phyloP scores from a whole-genome alignment of 169 alveolate genomes.

The Plasmodium blacklocki region DNA sequence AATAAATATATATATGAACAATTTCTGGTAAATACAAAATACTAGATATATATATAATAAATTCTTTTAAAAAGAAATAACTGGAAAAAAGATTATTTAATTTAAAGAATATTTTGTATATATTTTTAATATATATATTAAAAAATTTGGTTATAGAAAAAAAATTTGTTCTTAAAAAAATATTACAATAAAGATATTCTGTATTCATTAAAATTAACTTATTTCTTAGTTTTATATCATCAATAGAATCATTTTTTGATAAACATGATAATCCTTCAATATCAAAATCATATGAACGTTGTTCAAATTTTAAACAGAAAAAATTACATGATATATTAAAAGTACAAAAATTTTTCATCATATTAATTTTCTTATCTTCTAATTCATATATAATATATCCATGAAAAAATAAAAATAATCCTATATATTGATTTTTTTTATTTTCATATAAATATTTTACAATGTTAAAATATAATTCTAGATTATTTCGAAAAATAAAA shows the following conservation, averaged over 20 bases:
- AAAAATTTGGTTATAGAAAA: slow-evolving; percentile 49
- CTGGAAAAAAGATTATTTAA: slow-evolving; percentile 69
- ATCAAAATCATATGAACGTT: slow-evolving; percentile 44
- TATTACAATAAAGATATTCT: slow-evolving; percentile 51
- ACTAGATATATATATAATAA: slow-evolving; percentile 25
- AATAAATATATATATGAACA: slow-evolving; percentile 17
- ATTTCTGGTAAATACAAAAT: slow-evolving; percentile 53
- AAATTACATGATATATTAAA: slow-evolving; percentile 57
- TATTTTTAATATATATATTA: slow-evolving; percentile 33
- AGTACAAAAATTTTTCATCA: slow-evolving; percentile 49
- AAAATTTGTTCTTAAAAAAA: slow-evolving; percentile 62
- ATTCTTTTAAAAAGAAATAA: slow-evolving; percentile 55
- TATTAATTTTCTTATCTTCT: slow-evolving; percentile 48
- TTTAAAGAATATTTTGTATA: slow-evolving; percentile 42
- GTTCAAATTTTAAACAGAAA: slow-evolving; percentile 65
- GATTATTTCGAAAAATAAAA: slow-evolving; percentile 57
- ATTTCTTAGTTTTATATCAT: slow-evolving; percentile 20
- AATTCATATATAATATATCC: slow-evolving; percentile 32
- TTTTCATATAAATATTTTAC: slow-evolving; percentile 54
- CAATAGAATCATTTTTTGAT: slow-evolving; percentile 42
- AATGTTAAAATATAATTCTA: slow-evolving; percentile 61
- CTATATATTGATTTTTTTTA: slow-evolving; percentile 31
- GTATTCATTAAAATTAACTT: slow-evolving; percentile 21
- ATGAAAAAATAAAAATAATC: slow-evolving; percentile 39
- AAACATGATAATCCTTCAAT: slow-evolving; percentile 26